phyloP scores from a whole-genome alignment of 805 yeast genomes.

The Monosporozyma solicola region DNA sequence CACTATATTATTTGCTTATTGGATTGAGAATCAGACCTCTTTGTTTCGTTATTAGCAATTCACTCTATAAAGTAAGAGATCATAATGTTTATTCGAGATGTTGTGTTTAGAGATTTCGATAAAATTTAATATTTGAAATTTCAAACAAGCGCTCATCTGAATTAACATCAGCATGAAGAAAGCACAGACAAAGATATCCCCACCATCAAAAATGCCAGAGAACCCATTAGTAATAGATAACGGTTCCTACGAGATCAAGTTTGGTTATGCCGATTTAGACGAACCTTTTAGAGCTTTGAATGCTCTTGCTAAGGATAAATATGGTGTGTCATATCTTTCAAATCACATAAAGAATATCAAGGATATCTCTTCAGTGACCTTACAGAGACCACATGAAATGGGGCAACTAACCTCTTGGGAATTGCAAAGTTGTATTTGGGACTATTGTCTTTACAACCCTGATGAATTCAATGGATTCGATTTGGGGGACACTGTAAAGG shows the following conservation, averaged over 20 bases:
- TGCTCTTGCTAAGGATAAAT: conserved; percentile 64
- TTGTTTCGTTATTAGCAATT: not conserved
- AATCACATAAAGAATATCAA: conserved; percentile 54
- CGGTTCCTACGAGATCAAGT: conserved; percentile 78
- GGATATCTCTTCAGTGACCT: conserved; percentile 64
- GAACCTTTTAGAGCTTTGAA: conserved; percentile 54
- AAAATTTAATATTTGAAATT: not conserved
- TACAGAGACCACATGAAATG: conserved; percentile 76
- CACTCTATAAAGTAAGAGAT: not conserved
- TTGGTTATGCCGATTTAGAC: conserved; percentile 37
- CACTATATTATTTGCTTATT: not conserved
- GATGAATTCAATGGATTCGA: conserved; percentile 37
- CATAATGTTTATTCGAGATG: not conserved
- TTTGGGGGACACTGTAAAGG: conserved; percentile 36
- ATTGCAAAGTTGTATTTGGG: conserved; percentile 84
- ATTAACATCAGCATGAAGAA: not conserved
- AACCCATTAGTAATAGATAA: conserved; percentile 63
- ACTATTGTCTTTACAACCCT: conserved; percentile 50
- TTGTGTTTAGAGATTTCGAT: not conserved
- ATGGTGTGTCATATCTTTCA: conserved; percentile 64
- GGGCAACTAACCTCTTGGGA: conserved; percentile 93
- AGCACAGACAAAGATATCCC: not conserved
- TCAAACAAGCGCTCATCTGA: not conserved
- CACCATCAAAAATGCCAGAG: not conserved
- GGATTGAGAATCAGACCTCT: not conserved